Conservation (phyloP, 169 alveolate genomes). For the Perkinsus olseni region DNA sequence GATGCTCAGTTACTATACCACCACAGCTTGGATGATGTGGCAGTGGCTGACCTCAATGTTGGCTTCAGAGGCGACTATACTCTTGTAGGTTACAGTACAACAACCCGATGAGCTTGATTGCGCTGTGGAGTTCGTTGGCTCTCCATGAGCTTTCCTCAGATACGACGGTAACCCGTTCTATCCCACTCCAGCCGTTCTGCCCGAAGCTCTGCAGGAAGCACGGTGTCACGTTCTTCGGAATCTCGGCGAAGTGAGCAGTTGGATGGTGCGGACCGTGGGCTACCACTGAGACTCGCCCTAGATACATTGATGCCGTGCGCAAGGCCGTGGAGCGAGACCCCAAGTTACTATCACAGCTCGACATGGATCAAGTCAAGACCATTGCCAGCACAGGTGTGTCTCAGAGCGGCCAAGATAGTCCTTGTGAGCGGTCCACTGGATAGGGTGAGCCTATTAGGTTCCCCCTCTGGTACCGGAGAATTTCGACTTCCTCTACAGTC, state of each 20-base stretch:
- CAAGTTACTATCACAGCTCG: neutral
- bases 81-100: too few species aligned
- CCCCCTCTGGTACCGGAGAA: neutral
- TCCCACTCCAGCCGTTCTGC: constrained; percentile 5
- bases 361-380: neutral
- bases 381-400: neutral
- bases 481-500: neutral
- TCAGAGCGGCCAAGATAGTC: too few species aligned
- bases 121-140: neutral
- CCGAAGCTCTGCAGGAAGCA: neutral
- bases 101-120: too few species aligned
- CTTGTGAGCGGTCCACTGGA: too few species aligned
- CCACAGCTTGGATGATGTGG: constrained; percentile 27
- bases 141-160: neutral
- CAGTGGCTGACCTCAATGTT: constrained; percentile 17
- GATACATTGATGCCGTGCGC: neutral
- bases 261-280: neutral
- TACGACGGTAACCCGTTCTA: constrained; percentile 17
- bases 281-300: neutral
- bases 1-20: neutral
- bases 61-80: constrained; percentile 17
- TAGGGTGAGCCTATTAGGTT: neutral
- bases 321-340: neutral
- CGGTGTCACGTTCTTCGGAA: neutral
- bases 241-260: neutral